Evolutionary conservation across 2,329 filamentous ascomycete genomes (phyloP).

Genomic region (Fusarium sp.): DNA sequence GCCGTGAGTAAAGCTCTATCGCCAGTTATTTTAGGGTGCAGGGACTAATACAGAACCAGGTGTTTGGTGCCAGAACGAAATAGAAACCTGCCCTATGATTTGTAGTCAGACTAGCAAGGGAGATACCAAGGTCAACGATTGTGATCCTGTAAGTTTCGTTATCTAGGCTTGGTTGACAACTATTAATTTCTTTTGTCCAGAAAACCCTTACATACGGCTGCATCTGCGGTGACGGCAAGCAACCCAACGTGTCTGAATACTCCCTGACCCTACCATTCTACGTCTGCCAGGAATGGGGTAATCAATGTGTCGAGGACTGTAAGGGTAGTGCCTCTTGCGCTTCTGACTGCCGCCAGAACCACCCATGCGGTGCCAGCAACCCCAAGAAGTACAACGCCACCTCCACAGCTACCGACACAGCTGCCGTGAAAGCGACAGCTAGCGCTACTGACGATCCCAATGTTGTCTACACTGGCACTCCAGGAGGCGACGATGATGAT

Average conservation of each 20-base stretch:
- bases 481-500: conserved; percentile 1
- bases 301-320: conserved; percentile 72
- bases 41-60: conserved; percentile 52
- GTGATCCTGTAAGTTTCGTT: conserved; percentile 66
- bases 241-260: conserved; percentile 81
- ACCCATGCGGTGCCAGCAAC: conserved; percentile 77
- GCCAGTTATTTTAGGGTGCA: neutral
- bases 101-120: conserved; percentile 69
- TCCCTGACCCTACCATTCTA: conserved; percentile 82
- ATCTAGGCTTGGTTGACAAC: conserved; percentile 24
- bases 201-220: conserved; percentile 74
- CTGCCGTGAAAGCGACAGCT: conserved; percentile 53
- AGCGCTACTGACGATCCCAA: conserved; percentile 47
- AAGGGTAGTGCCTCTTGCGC: conserved; percentile 66
- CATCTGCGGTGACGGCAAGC: conserved; percentile 72
- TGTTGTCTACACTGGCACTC: conserved; percentile 49
- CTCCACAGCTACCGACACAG: conserved; percentile 50
- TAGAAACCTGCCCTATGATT: conserved; percentile 74
- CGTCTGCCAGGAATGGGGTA: conserved; percentile 77
- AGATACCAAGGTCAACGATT: conserved; percentile 70
- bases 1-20: conserved; percentile 57
- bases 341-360: conserved; percentile 68
- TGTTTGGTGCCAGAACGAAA: conserved; percentile 73
- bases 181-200: conserved; percentile 48
- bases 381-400: conserved; percentile 70